Evolutionary conservation across 2,329 filamentous ascomycete species (phyloP), one percentile per base, ranked within the genome.

Genomic region (Exophiala viscosa): DNA sequence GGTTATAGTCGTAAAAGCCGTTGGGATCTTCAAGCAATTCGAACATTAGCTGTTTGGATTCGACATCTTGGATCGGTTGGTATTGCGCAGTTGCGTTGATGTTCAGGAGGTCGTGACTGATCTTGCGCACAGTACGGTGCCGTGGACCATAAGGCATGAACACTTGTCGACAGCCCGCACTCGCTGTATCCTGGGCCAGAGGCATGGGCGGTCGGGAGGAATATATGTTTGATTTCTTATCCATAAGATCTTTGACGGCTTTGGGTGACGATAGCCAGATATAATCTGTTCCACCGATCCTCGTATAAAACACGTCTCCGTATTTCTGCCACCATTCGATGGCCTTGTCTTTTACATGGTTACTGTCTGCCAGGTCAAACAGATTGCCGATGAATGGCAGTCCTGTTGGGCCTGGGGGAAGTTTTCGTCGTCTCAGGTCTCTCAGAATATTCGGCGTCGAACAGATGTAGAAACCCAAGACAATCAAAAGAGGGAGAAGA

Each of bases 11-110:
- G 5, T 71, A 48, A 42, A 76, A 77, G 1, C 67, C 52, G 1
- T 71, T 59, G 0, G 76, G 76, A 5, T 64, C 52, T 0, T 75
- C 69, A 2, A 81, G 57, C n/a, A 83, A 64, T 4, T 76, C 75
- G 39, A 67, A 54, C 54, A 80, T 66, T 76, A 83, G 76, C 43
- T 76, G 72, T 60, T 76, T 79, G 62, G 75, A 79, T 61, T 83
- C 79, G 2, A 82, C 67, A 41, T 76, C 72, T 58, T 82, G 79
- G 56, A 81, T 81, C 1, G 75, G 72, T 2, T 80, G 70, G 52
- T 83, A 83, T 9, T 67, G 66, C 48, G 69, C 70, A 3, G 76
- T 71, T 0, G 71, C 69, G 0, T 67, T 72, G 42, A 75, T 63
- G 55, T 79, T 77, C 23, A 80, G 71, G 1, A 76, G 67, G 2